Evolutionary conservation across 352 stramenopile genomes (phyloP), one percentile per base, ranked within the genome.

Genomic region (Achlya hypogyna): DNA sequence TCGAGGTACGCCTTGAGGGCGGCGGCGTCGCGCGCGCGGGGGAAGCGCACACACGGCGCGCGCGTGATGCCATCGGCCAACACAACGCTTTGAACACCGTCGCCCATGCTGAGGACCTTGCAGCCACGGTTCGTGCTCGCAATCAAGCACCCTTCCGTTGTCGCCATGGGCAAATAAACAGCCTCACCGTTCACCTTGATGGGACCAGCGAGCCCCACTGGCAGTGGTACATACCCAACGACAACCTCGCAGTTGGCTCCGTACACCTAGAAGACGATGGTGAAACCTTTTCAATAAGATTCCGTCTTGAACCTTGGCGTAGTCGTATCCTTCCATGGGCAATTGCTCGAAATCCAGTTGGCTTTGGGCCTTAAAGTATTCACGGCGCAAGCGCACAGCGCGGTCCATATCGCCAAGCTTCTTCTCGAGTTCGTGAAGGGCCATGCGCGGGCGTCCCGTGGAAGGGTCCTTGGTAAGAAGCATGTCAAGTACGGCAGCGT

Each of bases 171-270:
- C 65, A 97, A 78, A 69, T 91, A 95, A 12, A 95, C 70, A 32
- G 74, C 74, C 56, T 93, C 74, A 27, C 76, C 79, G 74, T 98
- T 94, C 23, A 98, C 71, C 27, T 78, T 77, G 18, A 98, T 71
- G 16, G 91, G 91, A 43, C 91, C 91, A 6, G 90, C 84, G 28
- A 97, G 75, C 38, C 91, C 91, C 25, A 97, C 79, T 6, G 91
- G 91, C 70, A 97, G 71, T 0, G 88, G 89, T 38, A 97, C 74
- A 66, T 96, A 97, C 4, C 89, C 89, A 10, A 96, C 79, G 22
- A 97, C 88, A 69, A 94, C 95, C 74, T 97, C 91, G 76, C 89
- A 97, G 73, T 97, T 97, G 22, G 81, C 81, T 18, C 89, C 88
- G 63, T 93, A 79, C 28, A 97, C 81, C 49, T 81, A 74, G 51